Conservation (phyloP, 1,284 basidiomycete genomes). For the Paramarasmius palmivorus region DNA sequence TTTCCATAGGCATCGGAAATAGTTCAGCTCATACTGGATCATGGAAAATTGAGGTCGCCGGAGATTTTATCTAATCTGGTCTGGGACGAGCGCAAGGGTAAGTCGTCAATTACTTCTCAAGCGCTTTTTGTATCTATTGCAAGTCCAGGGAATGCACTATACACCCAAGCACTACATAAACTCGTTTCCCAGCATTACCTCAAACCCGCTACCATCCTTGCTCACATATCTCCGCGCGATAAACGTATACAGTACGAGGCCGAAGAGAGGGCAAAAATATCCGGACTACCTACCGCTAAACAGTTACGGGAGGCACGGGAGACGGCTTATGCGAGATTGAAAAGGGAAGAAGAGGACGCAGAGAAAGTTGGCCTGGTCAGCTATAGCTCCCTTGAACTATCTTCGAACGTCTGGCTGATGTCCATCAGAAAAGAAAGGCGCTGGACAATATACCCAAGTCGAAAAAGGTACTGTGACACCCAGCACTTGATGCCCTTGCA, state of each 20-base stretch:
- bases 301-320: constrained; percentile 71
- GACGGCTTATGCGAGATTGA: constrained; percentile 58
- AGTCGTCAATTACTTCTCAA: not conserved
- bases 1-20: constrained; percentile 67
- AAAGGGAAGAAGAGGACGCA: constrained; percentile 69
- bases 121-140: not conserved
- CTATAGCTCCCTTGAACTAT: constrained; percentile 14
- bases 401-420: not conserved
- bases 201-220: constrained; percentile 70
- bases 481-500: no score
- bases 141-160: constrained; percentile 48
- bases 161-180: constrained; percentile 61
- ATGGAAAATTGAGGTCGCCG: constrained; percentile 82
- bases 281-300: constrained; percentile 74
- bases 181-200: constrained; percentile 68
- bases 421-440: constrained; percentile 40
- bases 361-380: constrained; percentile 73
- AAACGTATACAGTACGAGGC: constrained; percentile 73
- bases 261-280: constrained; percentile 72
- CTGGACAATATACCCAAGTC: constrained; percentile 49
- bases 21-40: constrained; percentile 75
- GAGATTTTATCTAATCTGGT: constrained; percentile 65
- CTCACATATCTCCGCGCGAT: constrained; percentile 74
- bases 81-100: constrained; percentile 61
- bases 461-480: constrained; percentile 29